phyloP scores from a whole-genome alignment of 116 monocot species.

The Papilionanthe hybrid region DNA sequence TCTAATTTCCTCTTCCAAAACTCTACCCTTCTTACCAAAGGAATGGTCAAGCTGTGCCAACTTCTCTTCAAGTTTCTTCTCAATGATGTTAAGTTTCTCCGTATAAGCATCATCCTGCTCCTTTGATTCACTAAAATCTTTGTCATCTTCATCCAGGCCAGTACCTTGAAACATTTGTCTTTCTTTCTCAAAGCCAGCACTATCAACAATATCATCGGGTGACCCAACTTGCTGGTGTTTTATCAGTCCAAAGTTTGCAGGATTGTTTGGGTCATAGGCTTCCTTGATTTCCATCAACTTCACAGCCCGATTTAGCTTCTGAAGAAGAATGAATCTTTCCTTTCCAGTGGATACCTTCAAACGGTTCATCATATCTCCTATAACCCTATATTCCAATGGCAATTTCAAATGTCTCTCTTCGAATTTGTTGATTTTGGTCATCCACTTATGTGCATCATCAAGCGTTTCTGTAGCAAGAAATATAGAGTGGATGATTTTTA shows the following conservation, averaged over 20 bases:
- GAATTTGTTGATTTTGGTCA: conserved; percentile 79
- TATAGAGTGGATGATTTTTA: background rate
- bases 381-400: conserved; percentile 91
- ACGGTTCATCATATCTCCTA: conserved; percentile 93
- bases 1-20: conserved; percentile 77
- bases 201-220: conserved; percentile 61
- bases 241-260: conserved; percentile 83
- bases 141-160: conserved; percentile 39
- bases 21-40: conserved; percentile 96
- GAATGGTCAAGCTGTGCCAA: conserved; percentile 71
- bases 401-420: conserved; percentile 73
- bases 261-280: conserved; percentile 87
- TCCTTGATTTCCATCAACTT: conserved; percentile 77
- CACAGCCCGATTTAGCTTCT: conserved; percentile 86
- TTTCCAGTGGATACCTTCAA: conserved; percentile 82
- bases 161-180: conserved; percentile 47
- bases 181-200: conserved; percentile 52
- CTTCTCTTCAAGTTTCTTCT: conserved; percentile 85
- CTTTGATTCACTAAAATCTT: conserved; percentile 60
- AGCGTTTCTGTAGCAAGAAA: conserved; percentile 56
- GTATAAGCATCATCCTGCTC: conserved; percentile 68
- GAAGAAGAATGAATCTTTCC: conserved; percentile 87
- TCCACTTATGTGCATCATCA: conserved; percentile 90
- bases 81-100: conserved; percentile 72
- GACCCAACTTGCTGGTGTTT: conserved; percentile 57